Evolutionary conservation across 208 protist species (phyloP).

Genomic region (Leishmania major): DNA sequence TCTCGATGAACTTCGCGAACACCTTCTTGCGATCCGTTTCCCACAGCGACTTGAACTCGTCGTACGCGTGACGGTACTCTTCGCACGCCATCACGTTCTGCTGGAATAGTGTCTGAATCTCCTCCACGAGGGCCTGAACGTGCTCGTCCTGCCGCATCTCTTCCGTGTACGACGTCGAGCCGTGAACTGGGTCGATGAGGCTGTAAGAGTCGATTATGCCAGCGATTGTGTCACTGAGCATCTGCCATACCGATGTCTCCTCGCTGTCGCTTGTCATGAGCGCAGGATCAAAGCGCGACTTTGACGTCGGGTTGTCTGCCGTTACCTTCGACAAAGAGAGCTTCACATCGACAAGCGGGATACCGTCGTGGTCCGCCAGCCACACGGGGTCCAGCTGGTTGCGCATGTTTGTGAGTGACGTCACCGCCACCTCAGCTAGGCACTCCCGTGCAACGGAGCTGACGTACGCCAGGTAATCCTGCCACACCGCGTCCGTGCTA

Average conservation of each 20-base stretch:
- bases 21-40: slow-evolving; percentile 86
- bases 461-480: slow-evolving; percentile 91
- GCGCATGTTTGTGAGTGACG: slow-evolving; percentile 78
- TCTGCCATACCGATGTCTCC: slow-evolving; percentile 53
- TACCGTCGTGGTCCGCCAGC: slow-evolving; percentile 87
- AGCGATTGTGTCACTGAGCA: slow-evolving; percentile 68
- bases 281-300: slow-evolving; percentile 82
- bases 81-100: slow-evolving; percentile 83
- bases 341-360: slow-evolving; percentile 92
- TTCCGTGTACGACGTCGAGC: slow-evolving; percentile 46
- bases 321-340: slow-evolving; percentile 80
- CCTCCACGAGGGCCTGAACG: slow-evolving; percentile 58
- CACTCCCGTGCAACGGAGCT: slow-evolving; percentile 84
- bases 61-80: slow-evolving; percentile 81
- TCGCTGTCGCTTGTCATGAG: slow-evolving; percentile 32
- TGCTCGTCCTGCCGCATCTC: slow-evolving; percentile 67
- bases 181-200: slow-evolving; percentile 61
- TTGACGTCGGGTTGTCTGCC: slow-evolving; percentile 35
- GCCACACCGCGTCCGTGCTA: slow-evolving; percentile 72
- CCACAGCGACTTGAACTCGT: slow-evolving; percentile 94
- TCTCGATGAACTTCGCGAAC: slow-evolving; percentile 89
- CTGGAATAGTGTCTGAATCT: slow-evolving; percentile 77
- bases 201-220: slow-evolving; percentile 62
- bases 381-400: slow-evolving; percentile 92
- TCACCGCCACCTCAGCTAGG: slow-evolving; percentile 68